These are phyloP conservation scores for Leishmania turanica DNA, from an alignment of 208 protist genomes.

Conservation along the genomic window DNA sequence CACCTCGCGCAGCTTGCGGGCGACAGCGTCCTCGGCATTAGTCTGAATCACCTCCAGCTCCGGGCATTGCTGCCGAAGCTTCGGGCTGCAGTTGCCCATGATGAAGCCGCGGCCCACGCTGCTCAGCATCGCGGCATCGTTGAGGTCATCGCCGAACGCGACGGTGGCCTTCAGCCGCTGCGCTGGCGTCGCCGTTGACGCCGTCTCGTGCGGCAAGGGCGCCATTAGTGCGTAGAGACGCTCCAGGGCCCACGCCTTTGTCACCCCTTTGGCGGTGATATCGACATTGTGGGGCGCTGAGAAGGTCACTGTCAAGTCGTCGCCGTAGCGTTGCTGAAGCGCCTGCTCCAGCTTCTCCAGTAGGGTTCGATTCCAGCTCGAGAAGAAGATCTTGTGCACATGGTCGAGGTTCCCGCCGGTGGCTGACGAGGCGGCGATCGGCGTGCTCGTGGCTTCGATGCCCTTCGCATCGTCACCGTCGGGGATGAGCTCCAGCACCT, in stretches of 20 bases:
- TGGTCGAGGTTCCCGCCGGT: slow-evolving; percentile 19
- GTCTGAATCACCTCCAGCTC: slow-evolving; percentile 61
- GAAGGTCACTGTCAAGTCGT: slow-evolving; percentile 35
- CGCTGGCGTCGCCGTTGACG: slow-evolving; percentile 9
- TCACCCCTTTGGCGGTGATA: slow-evolving; percentile 31
- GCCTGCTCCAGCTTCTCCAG: slow-evolving; percentile 29
- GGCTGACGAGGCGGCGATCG: neutral
- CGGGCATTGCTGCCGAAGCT: slow-evolving; percentile 51
- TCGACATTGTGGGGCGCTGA: slow-evolving; percentile 39
- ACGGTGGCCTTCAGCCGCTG: slow-evolving; percentile 47
- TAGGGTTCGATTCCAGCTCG: slow-evolving; percentile 46
- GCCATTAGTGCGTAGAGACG: slow-evolving; percentile 34
- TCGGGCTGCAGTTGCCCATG: slow-evolving; percentile 61
- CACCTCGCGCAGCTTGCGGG: slow-evolving; percentile 55
- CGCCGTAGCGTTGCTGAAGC: slow-evolving; percentile 38
- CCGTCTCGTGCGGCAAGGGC: slow-evolving; percentile 32
- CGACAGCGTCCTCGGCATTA: slow-evolving; percentile 64
- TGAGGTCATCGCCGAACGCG: slow-evolving; percentile 72
- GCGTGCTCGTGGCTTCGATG: slow-evolving; percentile 15
- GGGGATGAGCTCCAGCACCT: slow-evolving; percentile 36
- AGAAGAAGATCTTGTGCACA: slow-evolving; percentile 62
- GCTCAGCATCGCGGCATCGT: slow-evolving; percentile 66
- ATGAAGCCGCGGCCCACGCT: slow-evolving; percentile 59
- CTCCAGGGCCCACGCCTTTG: slow-evolving; percentile 29
- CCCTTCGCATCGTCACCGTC: neutral